Conservation (phyloP, 139 green algal genomes). For the Trebouxia sp. region DNA sequence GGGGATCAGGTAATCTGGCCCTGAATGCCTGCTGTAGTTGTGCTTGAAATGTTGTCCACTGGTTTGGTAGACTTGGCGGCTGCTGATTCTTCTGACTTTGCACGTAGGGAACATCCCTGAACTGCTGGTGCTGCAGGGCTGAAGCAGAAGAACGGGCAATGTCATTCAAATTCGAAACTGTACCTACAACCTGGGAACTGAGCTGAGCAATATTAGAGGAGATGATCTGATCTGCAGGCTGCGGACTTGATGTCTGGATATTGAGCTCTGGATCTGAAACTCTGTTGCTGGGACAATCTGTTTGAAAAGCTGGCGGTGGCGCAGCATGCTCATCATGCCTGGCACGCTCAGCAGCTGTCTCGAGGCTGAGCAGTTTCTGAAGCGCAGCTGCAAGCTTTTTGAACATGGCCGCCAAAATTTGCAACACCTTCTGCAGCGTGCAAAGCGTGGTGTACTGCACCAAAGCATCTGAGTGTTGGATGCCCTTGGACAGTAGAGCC, state of each 20-base stretch:
- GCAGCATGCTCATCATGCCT: too few relatives aligned
- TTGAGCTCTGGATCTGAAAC: too few relatives aligned
- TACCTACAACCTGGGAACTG: too few relatives aligned
- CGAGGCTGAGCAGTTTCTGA: too few relatives aligned
- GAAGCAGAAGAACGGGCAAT: constrained; percentile 29
- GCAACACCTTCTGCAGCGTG: constrained; percentile 38
- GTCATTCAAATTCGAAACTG: too few relatives aligned
- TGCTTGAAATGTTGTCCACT: background rate
- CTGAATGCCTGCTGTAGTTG: constrained; percentile 27
- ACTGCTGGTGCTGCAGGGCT: constrained; percentile 4
- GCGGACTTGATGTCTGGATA: too few relatives aligned
- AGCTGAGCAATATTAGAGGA: background rate
- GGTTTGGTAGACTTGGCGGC: background rate
- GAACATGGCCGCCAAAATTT: constrained; percentile 39
- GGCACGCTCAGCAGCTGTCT: too few relatives aligned
- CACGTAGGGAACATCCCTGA: background rate
- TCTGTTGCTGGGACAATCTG: too few relatives aligned
- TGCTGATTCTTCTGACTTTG: constrained; percentile 3
- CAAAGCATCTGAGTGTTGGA: constrained; percentile 58
- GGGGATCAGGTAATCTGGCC: constrained; percentile 47
- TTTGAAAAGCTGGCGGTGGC: too few relatives aligned
- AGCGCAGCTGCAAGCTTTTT: constrained; percentile 10
- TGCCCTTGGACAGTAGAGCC: constrained; percentile 60
- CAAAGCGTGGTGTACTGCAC: constrained; percentile 50
- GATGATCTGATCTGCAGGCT: background rate